phyloP scores from a whole-genome alignment of 768 basidiomycete species.

The Pleurotus djamor region DNA sequence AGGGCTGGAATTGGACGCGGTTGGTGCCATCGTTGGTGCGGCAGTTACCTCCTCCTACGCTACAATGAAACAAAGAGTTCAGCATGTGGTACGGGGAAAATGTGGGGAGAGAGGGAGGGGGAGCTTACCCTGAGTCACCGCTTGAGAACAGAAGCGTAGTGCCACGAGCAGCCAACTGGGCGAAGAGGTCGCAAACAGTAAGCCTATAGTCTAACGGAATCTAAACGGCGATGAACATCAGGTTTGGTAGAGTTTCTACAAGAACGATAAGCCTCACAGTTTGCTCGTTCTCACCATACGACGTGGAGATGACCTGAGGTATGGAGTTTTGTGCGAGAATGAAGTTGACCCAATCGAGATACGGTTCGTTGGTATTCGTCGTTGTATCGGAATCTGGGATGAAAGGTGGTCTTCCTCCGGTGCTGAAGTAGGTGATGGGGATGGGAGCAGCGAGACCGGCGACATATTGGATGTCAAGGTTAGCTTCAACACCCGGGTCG shows the following conservation, averaged over 20 bases:
- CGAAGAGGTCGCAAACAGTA: conserved; percentile 45
- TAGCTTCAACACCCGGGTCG: conserved; percentile 34
- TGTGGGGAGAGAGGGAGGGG: conserved; percentile 20
- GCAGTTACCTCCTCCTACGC: conserved; percentile 54
- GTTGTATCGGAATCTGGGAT: conserved; percentile 31
- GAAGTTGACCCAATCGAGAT: conserved; percentile 48
- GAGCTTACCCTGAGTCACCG: conserved; percentile 39
- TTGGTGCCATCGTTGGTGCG: conserved; percentile 46
- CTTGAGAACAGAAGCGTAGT: conserved; percentile 46
- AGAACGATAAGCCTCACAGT: conserved; percentile 29
- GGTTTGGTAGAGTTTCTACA: not conserved
- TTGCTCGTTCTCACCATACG: conserved; percentile 57
- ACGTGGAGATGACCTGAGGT: conserved; percentile 49
- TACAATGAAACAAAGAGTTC: too few relatives aligned
- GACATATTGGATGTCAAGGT: conserved; percentile 51
- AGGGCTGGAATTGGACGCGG: conserved; percentile 32
- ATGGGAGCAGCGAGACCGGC: conserved; percentile 40
- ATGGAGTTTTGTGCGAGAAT: conserved; percentile 31
- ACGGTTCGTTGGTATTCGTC: conserved; percentile 45
- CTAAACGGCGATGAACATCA: not conserved
- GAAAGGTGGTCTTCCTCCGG: conserved; percentile 45
- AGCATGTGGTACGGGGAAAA: too few relatives aligned
- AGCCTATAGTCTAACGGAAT: conserved; percentile 45
- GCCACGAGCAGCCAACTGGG: conserved; percentile 48
- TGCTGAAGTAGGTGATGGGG: conserved; percentile 41